Evolutionary conservation across 2,329 filamentous ascomycete species (phyloP), one percentile per base, ranked within the genome.

Genomic region (Fusarium mangiferae): DNA sequence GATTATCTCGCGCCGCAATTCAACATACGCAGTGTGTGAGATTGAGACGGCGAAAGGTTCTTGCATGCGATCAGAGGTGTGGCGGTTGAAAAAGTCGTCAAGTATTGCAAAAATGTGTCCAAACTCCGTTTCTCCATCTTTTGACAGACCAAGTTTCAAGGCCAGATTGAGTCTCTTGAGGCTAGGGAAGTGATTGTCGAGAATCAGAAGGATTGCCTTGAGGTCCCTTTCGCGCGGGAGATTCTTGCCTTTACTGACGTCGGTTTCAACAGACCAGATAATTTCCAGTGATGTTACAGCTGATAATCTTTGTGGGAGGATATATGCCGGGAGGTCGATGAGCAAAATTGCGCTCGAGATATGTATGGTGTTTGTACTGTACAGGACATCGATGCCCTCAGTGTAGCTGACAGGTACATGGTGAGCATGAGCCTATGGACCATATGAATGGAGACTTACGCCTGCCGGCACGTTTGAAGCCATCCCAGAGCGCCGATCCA

Each of bases 361-460:
- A 1, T 42, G 38, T n/a, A 56, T 26, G 2, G 38, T 56, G 15
- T 42, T 56, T 20, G 36, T 56, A 3, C 11, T 18, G 17, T 56
- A 56, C 20, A 56, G 8, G 20, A 56, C 22, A 10, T 56, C 9
- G 3, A 44, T 8, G 12, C 54, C 54, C 7, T 44, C 54, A 11
- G 8, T 9, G 24, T 56, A 56, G 3, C 54, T 56, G 15, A 20
- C 3, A 7, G 12, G 20, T 7, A 4, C 12, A 35, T 20, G 1
- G 22, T 56, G 7, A 54, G 24, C 4, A 54, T 38, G 1, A 17
- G 3, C 2, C 4, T 2, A 1, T 20, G 0, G 0, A 30, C 1
- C 3, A 5, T 12, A 22, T 0, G 3, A 6, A 7, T 6, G 6
- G 2, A 41, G 7, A 56, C 54, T 30, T 3, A 56, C 54, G 54